A percentile compares a stretch with the other conserved stretches of the same genome.
Evolutionary conservation across 1,284 basidiomycete genomes (phyloP).

Genomic region (Rhodotorula sp.): DNA sequence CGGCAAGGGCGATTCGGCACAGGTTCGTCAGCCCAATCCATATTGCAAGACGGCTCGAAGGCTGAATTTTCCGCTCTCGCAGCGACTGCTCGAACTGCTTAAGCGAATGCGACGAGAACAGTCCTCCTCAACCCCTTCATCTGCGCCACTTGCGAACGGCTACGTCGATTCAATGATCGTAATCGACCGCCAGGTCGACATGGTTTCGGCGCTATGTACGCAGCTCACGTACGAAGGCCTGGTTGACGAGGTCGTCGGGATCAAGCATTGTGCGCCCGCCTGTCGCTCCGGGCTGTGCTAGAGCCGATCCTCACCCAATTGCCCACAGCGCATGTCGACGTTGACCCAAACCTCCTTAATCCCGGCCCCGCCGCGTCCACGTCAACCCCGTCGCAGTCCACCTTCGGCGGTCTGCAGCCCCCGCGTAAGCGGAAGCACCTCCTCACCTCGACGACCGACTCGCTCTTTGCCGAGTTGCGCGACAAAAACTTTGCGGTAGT

Average conservation of each 20-base stretch:
- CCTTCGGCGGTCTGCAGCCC: constrained; percentile 46
- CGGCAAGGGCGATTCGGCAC: constrained; percentile 89
- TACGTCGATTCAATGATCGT: constrained; percentile 83
- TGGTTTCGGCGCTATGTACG: constrained; percentile 92
- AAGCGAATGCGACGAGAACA: constrained; percentile 59
- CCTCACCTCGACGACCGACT: constrained; percentile 66
- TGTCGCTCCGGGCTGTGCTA: background rate
- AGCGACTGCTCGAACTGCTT: constrained; percentile 73
- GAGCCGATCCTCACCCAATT: background rate
- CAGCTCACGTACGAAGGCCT: constrained; percentile 97
- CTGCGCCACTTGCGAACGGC: constrained; percentile 43
- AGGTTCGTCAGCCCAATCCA: constrained; percentile 59
- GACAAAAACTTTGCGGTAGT: constrained; percentile 95
- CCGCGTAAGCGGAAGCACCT: constrained; percentile 43
- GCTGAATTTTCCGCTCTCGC: background rate
- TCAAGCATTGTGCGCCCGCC: constrained; percentile 72
- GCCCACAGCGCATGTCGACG: constrained; percentile 77
- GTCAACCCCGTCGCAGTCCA: constrained; percentile 66
- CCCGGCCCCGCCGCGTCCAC: constrained; percentile 58
- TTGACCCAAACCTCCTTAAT: constrained; percentile 74
- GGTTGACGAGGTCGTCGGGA: constrained; percentile 88
- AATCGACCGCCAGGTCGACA: constrained; percentile 87
- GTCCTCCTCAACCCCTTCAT: constrained; percentile 27
- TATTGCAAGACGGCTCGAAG: background rate
- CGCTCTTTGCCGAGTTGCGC: constrained; percentile 78